Evolutionary conservation across 768 basidiomycete species (phyloP).

Genomic region (Fistulinella prunicolor): DNA sequence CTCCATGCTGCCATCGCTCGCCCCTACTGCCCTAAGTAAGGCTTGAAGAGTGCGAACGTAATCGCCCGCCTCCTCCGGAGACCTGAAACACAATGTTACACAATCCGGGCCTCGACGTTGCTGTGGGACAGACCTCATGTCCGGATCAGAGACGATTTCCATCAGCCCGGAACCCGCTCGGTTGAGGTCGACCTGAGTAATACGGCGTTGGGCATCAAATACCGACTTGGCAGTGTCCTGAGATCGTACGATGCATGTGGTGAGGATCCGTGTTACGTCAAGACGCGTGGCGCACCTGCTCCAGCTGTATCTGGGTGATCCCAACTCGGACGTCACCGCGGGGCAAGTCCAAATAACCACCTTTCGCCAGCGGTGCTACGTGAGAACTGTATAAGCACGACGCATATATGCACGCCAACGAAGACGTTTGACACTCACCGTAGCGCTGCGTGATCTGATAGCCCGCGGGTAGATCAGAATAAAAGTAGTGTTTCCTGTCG

Average conservation of each 20-base stretch:
- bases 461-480: slow-evolving; percentile 88
- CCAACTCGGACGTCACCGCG: slow-evolving; percentile 51
- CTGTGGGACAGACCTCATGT: slow-evolving; percentile 54
- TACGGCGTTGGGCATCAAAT: slow-evolving; percentile 46
- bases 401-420: not conserved
- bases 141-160: slow-evolving; percentile 95
- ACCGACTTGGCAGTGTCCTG: slow-evolving; percentile 93
- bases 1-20: slow-evolving; percentile 97
- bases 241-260: not conserved
- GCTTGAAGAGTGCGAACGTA: slow-evolving; percentile 85
- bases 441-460: slow-evolving; percentile 99
- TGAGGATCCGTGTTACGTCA: not conserved
- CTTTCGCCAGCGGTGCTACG: slow-evolving; percentile 74
- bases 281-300: slow-evolving; percentile 60
- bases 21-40: slow-evolving; percentile 75
- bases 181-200: slow-evolving; percentile 80
- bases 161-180: slow-evolving; percentile 86
- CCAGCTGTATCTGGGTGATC: slow-evolving; percentile 92
- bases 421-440: slow-evolving; percentile 43
- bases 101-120: not conserved
- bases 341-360: slow-evolving; percentile 55
- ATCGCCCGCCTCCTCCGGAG: slow-evolving; percentile 85
- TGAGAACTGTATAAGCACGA: not conserved
- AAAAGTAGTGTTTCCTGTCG: slow-evolving; percentile 98
- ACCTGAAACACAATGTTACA: slow-evolving; percentile 32